Conservation (phyloP, 2,329 filamentous ascomycete genomes). For the Uncinocarpus reesii region DNA sequence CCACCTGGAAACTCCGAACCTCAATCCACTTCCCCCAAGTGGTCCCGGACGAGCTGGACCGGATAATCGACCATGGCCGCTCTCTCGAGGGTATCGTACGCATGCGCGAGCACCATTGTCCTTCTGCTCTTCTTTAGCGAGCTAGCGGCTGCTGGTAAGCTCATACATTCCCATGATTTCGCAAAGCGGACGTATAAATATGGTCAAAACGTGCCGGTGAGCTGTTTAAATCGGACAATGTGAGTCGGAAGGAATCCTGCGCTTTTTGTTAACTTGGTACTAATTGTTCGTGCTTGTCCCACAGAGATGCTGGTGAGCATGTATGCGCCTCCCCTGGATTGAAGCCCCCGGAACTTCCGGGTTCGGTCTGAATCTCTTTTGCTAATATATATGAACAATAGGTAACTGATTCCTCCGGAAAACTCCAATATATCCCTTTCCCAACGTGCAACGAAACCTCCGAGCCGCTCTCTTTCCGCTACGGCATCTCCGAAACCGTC, state of each 20-base stretch:
- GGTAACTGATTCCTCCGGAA: conserved; percentile 53
- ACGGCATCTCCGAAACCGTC: conserved; percentile 60
- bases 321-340: conserved; percentile 30
- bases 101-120: not conserved
- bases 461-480: conserved; percentile 70
- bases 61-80: not conserved
- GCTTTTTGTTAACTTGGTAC: not conserved
- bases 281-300: conserved; percentile 15
- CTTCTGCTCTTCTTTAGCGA: conserved; percentile 5
- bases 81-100: not conserved
- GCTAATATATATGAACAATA: conserved; percentile 2
- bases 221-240: conserved; percentile 44
- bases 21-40: not conserved
- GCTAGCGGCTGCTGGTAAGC: not conserved
- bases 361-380: no score
- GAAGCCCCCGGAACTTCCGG: no score
- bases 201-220: conserved; percentile 43
- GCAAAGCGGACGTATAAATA: conserved; percentile 33
- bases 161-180: conserved; percentile 12
- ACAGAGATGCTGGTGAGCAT: conserved; percentile 77
- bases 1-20: not conserved
- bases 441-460: conserved; percentile 80
- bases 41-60: not conserved
- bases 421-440: conserved; percentile 88
- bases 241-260: conserved; percentile 25